These are phyloP conservation scores for Lepidium africanum DNA, from an alignment of 345 rosid species.

Conservation along the genomic window DNA sequence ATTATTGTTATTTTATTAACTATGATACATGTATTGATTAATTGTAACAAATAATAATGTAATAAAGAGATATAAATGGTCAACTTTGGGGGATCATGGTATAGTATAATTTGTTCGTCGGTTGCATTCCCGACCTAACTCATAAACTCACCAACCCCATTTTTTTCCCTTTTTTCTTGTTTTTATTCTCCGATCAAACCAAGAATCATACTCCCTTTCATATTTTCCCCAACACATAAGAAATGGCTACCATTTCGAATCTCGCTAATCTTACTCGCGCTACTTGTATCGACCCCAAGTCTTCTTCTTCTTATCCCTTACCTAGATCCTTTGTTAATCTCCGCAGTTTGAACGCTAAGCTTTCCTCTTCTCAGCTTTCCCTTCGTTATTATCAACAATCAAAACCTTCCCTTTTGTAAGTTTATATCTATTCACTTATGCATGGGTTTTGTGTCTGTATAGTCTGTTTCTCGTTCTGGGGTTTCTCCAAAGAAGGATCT, in stretches of 20 bases:
- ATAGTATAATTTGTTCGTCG: neutral
- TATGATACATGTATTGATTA: neutral
- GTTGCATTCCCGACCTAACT: conserved; percentile 20
- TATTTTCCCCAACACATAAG: neutral
- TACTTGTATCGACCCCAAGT: conserved; percentile 23
- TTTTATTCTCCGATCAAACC: conserved; percentile 20
- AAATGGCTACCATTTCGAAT: conserved; percentile 80
- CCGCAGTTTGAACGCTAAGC: conserved; percentile 33
- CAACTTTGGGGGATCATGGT: conserved; percentile 3
- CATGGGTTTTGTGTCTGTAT: neutral
- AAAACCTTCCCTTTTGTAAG: conserved; percentile 51
- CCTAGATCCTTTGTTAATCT: conserved; percentile 36
- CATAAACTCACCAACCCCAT: conserved; percentile 23
- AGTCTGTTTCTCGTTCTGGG: neutral
- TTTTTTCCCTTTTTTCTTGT: neutral
- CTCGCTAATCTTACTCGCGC: conserved; percentile 41
- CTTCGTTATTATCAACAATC: conserved; percentile 26
- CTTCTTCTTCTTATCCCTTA: conserved; percentile 37
- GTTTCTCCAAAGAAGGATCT: neutral
- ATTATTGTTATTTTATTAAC: neutral
- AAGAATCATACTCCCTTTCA: neutral
- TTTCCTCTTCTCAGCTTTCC: conserved; percentile 44
- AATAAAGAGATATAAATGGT: neutral
- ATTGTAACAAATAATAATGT: neutral
- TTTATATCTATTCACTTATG: neutral